Base-by-base conservation (phyloP, 169 alveolate genomes). In the Plasmodium vinckei region DNA sequence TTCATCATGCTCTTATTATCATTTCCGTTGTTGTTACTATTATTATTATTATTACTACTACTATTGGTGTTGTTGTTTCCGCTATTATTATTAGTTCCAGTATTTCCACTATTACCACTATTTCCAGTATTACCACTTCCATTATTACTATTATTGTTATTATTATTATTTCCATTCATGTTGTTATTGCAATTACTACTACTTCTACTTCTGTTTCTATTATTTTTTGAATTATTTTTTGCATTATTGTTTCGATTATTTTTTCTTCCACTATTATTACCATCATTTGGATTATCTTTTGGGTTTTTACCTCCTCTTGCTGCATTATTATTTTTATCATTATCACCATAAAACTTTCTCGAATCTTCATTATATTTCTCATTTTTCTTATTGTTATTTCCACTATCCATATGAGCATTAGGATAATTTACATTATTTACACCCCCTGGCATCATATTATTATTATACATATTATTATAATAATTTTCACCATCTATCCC, bases 301-400 rank as follows among this genome's bases (percentile, higher is more conserved):
- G 46, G 39, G 13, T 49, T 75, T 47, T 75, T 73, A 9, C 13
- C 61, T 13, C 25, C 77, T 39, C 64, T 75, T 0, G 0, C 17
- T 2, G 13, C n/a, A 21, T 61, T 77, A 44, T 51, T 65, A 56
- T 64, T 53, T 46, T 77, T 77, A 6, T 77, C 89, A 59, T 77
- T 77, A 9, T 51, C 1, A 17, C 27, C 56, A 65, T 65, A 25
- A 27, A 33, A 59, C 47, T 47, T 77, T 33, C 67, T 75, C 21
- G 27, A 39, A 17, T 77, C 89, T 1, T 77, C 89, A 19, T 49
- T 15, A 27, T 39, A 23, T 51, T 65, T 64, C 33, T 59, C 89
- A 21, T 57, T 69, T 44, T 67, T 77, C 27, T 65, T 49, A 23
- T 49, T 49, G 6, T 12, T 67, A 13, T 27, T 46, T 25, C 44